Evolutionary conservation across 2,329 filamentous ascomycete species (phyloP).

Genomic region (Botrytis galanthina): DNA sequence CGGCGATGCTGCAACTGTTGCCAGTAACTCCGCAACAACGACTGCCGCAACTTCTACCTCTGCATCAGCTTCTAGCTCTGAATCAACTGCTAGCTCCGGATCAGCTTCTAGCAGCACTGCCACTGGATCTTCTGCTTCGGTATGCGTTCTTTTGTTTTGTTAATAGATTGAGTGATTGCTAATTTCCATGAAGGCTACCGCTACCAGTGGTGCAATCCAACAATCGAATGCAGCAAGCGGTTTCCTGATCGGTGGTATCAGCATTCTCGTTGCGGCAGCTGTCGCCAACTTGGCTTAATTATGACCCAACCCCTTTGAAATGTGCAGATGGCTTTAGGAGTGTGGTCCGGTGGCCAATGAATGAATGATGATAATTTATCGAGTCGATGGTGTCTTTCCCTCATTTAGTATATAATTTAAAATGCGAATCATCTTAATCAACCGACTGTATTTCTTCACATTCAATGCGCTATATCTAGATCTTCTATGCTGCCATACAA

Average conservation of each 20-base stretch:
- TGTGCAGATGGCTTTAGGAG: neutral
- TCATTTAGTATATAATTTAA: neutral
- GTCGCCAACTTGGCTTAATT: neutral
- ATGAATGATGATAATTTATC: neutral
- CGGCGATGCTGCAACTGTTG: neutral
- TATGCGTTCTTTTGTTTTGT: neutral
- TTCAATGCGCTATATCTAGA: neutral
- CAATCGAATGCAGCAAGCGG: neutral
- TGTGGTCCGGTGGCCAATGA: neutral
- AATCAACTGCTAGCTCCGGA: neutral
- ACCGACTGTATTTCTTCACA: neutral
- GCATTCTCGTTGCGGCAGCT: neutral
- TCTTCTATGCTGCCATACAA: neutral
- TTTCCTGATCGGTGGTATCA: neutral
- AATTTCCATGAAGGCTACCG: neutral
- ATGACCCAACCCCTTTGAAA: neutral
- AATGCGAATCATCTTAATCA: neutral
- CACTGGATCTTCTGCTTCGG: neutral
- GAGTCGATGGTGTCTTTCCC: neutral
- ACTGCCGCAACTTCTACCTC: neutral
- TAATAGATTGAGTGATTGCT: neutral
- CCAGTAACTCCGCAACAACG: neutral
- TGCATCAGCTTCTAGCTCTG: neutral
- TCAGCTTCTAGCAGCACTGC: neutral
- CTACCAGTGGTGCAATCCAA: neutral